phyloP scores from a whole-genome alignment of 305 asterid genomes.

The Fraxinus sp. region DNA sequence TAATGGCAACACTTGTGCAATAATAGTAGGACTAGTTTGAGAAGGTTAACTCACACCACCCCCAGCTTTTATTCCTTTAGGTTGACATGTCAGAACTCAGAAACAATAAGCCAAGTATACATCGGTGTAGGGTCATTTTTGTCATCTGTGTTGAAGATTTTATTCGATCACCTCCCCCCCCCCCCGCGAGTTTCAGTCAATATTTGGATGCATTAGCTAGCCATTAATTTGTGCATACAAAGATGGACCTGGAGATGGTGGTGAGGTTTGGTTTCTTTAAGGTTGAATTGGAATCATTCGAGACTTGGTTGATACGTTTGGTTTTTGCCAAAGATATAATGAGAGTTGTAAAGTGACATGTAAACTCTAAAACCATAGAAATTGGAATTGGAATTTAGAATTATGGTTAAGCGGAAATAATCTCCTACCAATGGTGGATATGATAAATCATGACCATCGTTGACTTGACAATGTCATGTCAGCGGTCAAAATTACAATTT shows the following conservation, averaged over 20 bases:
- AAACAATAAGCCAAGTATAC: background rate
- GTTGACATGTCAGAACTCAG: constrained; percentile 29
- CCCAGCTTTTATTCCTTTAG: constrained; percentile 6
- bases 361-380: background rate
- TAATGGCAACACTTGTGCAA: no score
- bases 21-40: background rate
- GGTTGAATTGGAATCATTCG: background rate
- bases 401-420: no score
- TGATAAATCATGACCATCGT: no score
- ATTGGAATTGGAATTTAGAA: background rate
- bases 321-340: background rate
- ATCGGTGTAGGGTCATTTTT: background rate
- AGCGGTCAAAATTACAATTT: no score
- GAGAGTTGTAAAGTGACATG: background rate
- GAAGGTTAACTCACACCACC: constrained; percentile 18
- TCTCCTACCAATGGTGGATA: no score
- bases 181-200: background rate
- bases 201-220: background rate
- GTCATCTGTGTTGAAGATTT: background rate
- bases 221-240: background rate
- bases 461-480: no score
- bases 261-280: background rate
- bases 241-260: background rate
- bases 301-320: background rate
- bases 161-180: no score